Conservation (phyloP, 164 flowering plant genomes). For the Kingdonia uniflora region DNA sequence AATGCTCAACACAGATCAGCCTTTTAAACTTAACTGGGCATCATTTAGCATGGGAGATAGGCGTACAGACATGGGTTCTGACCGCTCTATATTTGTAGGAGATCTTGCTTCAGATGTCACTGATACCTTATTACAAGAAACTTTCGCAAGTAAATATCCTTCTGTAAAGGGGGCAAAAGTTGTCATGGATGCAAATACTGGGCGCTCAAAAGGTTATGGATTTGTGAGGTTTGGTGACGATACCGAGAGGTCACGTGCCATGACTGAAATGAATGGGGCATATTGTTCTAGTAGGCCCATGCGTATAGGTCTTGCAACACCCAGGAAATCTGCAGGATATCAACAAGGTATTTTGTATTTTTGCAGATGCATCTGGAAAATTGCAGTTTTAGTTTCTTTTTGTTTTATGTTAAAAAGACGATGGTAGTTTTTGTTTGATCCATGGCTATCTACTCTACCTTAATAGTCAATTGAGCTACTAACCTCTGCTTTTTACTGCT, state of each 20-base stretch:
- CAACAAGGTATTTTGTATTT: slow-evolving; percentile 53
- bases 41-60: slow-evolving; percentile 81
- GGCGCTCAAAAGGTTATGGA: slow-evolving; percentile 95
- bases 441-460: too few species aligned
- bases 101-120: slow-evolving; percentile 93
- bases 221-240: slow-evolving; percentile 98
- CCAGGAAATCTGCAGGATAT: slow-evolving; percentile 74
- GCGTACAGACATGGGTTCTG: slow-evolving; percentile 73
- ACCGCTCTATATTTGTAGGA: slow-evolving; percentile 94
- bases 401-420: too few species aligned
- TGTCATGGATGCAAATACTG: slow-evolving; percentile 89
- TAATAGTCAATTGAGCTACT: too few species aligned
- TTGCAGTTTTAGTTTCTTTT: background rate
- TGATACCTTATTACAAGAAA: slow-evolving; percentile 75
- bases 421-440: too few species aligned
- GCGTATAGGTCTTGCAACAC: slow-evolving; percentile 95
- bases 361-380: background rate
- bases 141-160: slow-evolving; percentile 65
- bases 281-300: slow-evolving; percentile 88
- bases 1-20: slow-evolving; percentile 87
- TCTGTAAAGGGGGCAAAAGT: slow-evolving; percentile 97
- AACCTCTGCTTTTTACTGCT: too few species aligned
- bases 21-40: slow-evolving; percentile 92
- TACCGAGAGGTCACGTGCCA: slow-evolving; percentile 64
- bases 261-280: slow-evolving; percentile 90